Percentiles rank a stretch among this genome's conserved stretches.
Conservation (phyloP, 371 early-diverging fungal species). For the Mortierella sp. region DNA sequence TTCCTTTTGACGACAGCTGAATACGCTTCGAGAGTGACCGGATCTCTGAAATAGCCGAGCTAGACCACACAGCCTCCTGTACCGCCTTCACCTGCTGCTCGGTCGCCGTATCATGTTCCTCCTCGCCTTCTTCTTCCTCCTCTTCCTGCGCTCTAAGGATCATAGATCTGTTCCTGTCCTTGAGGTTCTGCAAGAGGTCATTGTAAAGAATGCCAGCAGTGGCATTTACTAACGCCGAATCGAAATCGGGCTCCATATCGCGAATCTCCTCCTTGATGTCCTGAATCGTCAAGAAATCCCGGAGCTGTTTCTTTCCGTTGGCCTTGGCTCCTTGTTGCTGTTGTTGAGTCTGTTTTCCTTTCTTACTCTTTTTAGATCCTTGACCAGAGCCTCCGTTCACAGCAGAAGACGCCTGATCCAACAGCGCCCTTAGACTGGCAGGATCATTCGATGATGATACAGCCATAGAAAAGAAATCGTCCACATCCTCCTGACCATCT, state of each 20-base stretch:
- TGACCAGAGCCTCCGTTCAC: neutral
- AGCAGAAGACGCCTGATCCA: conserved; percentile 9
- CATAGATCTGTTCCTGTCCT: conserved; percentile 44
- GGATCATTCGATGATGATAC: neutral
- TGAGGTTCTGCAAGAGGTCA: conserved; percentile 40
- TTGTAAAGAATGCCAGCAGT: conserved; percentile 31
- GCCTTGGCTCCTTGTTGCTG: conserved; percentile 2
- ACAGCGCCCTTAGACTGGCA: conserved; percentile 12
- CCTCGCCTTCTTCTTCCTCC: conserved; percentile 6
- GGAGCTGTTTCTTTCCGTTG: conserved; percentile 30
- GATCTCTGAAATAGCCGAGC: conserved; percentile 1
- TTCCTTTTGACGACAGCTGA: conserved; percentile 25
- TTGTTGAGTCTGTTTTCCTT: conserved; percentile 7
- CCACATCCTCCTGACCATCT: conserved; percentile 9
- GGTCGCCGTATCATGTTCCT: neutral
- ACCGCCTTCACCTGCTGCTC: neutral
- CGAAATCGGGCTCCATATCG: conserved; percentile 50
- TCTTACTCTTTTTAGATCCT: conserved; percentile 6
- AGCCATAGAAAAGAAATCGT: neutral
- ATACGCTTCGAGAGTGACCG: conserved; percentile 29
- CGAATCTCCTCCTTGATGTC: conserved; percentile 44
- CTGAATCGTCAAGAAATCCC: conserved; percentile 48
- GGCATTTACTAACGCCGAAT: conserved; percentile 37
- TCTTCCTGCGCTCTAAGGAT: conserved; percentile 32
- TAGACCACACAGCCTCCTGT: neutral